Evolutionary conservation across 192 early-diverging fungal genomes (phyloP).

Genomic region (Gaertneriomyces semiglobifer): DNA sequence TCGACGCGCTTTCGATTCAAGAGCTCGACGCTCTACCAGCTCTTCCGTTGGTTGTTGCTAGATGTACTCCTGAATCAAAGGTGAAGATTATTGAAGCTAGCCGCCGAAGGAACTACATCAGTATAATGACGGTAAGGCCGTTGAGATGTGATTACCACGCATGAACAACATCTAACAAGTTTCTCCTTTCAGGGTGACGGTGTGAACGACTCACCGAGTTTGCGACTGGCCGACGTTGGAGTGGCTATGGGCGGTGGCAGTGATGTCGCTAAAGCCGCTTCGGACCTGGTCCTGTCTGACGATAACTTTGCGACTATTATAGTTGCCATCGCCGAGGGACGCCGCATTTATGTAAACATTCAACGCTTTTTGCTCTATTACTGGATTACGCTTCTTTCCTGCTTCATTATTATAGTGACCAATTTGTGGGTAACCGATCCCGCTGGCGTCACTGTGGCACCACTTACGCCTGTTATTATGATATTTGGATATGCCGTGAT

Average conservation of each 20-base stretch:
- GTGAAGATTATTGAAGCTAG: conserved; percentile 37
- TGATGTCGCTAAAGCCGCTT: conserved; percentile 36
- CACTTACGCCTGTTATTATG: conserved; percentile 77
- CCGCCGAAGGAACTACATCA: conserved; percentile 34
- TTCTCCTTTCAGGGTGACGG: conserved; percentile 63
- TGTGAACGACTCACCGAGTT: conserved; percentile 86
- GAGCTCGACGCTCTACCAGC: conserved; percentile 38
- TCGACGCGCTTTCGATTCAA: conserved; percentile 29
- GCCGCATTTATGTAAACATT: conserved; percentile 74
- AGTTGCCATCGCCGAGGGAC: conserved; percentile 71
- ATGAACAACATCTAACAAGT: too few species aligned
- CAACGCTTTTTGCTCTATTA: conserved; percentile 29
- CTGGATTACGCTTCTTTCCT: conserved; percentile 24
- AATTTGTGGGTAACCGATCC: conserved; percentile 73
- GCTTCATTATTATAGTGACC: conserved; percentile 66
- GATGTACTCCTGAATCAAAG: conserved; percentile 46
- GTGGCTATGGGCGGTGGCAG: conserved; percentile 73
- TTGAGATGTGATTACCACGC: too few species aligned
- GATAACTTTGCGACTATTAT: conserved; percentile 73
- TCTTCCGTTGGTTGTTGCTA: conserved; percentile 43
- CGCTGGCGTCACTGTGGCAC: conserved; percentile 66
- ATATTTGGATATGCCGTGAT: conserved; percentile 77
- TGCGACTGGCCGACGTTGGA: conserved; percentile 80
- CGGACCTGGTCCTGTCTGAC: conserved; percentile 35
- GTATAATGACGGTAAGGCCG: conserved; percentile 8